These are phyloP conservation scores for Apocynum venetum DNA, from an alignment of 257 asterid species.

Conservation along the genomic window DNA sequence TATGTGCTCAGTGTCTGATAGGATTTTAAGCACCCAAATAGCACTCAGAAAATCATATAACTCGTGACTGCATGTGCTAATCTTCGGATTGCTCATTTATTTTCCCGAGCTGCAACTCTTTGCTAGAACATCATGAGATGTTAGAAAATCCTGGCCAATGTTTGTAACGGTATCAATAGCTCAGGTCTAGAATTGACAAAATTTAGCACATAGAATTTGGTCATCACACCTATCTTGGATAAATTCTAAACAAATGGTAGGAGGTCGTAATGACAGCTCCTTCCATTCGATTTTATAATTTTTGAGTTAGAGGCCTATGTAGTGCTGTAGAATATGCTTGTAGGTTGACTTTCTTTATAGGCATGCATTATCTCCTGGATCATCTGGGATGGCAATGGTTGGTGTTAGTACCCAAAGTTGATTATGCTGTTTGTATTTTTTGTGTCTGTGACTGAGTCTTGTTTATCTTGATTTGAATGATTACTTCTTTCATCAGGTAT, in stretches of 20 bases:
- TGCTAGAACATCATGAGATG: not conserved
- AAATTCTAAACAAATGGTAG: not conserved
- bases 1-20: not conserved
- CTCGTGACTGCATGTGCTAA: not conserved
- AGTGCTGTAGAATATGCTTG: not conserved
- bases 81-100: not conserved
- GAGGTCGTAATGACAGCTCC: not conserved
- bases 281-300: not conserved
- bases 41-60: not conserved
- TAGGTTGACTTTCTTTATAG: not conserved
- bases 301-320: not conserved
- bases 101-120: not conserved
- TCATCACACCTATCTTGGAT: not conserved
- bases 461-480: not conserved
- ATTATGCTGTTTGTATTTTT: not conserved
- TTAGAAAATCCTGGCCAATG: not conserved
- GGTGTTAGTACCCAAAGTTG: not conserved
- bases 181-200: not conserved
- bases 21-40: not conserved
- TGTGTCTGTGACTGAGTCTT: not conserved
- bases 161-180: not conserved
- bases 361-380: not conserved
- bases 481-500: not conserved
- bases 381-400: not conserved
- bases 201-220: not conserved